Evolutionary conservation across 805 yeast species (phyloP).

Genomic region (Cyberlindnera euphorbiiphila): DNA sequence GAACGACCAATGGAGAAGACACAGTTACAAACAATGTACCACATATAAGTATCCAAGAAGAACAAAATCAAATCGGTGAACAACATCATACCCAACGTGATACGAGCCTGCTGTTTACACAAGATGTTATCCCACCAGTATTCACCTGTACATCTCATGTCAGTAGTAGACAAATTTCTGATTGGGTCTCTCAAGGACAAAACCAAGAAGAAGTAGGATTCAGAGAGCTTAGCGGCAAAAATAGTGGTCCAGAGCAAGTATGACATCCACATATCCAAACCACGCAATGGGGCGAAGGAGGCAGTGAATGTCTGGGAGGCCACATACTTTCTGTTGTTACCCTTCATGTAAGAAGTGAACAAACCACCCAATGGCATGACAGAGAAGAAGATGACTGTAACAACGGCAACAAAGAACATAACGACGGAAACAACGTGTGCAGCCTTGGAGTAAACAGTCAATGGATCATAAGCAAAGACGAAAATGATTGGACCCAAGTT

Average conservation of each 20-base stretch:
- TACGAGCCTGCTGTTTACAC: conserved; percentile 83
- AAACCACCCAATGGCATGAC: conserved; percentile 96
- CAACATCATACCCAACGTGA: conserved; percentile 89
- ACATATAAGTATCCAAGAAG: conserved; percentile 97
- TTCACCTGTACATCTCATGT: conserved; percentile 96
- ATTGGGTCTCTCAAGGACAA: conserved; percentile 92
- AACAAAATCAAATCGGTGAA: conserved; percentile 90
- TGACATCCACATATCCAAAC: conserved; percentile 95
- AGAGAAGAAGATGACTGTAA: conserved; percentile 80
- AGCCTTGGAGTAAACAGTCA: conserved; percentile 60
- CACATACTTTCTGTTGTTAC: conserved; percentile 79
- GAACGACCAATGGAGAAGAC: conserved; percentile 96
- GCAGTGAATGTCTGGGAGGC: conserved; percentile 97
- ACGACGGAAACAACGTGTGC: conserved; percentile 81
- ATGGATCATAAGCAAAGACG: conserved; percentile 76
- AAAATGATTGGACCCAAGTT: conserved; percentile 87
- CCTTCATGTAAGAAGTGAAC: conserved; percentile 89
- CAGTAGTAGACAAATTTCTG: conserved; percentile 77
- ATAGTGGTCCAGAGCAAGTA: conserved; percentile 87
- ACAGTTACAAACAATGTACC: conserved; percentile 96
- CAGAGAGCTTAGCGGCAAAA: conserved; percentile 82
- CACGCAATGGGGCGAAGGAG: conserved; percentile 71
- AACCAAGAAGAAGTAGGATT: conserved; percentile 90
- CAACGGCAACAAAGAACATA: conserved; percentile 83
- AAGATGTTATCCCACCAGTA: conserved; percentile 73